Evolutionary conservation across 768 basidiomycete genomes (phyloP), one percentile per base, ranked within the genome.

Genomic region (Naganishia friedmannii): DNA sequence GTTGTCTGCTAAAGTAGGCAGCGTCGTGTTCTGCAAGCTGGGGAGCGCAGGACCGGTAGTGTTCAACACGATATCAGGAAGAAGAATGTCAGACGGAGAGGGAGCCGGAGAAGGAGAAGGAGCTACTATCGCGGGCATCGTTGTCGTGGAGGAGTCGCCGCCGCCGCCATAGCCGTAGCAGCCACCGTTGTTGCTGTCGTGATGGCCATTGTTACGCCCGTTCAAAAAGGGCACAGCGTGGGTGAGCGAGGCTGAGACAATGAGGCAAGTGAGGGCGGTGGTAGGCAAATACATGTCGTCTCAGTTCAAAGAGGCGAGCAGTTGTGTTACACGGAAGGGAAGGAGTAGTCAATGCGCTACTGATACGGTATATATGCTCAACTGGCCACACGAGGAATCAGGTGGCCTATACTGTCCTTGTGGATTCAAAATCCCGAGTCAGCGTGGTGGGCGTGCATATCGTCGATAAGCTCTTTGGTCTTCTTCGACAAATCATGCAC

Each of bases 41-140:
- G 60, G n/a, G 12, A 23, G 60, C 1, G 39, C 37, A 15, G 34
- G 34, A 17, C 42, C 60, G 2, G 60, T 26, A 21, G 39, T 42
- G 60, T 32, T 37, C 28, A 63, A 12, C 3, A 63, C 39, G 10
- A 26, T 42, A 42, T 42, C 60, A n/a, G 60, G 60, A 12, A 63
- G 60, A 3, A 21, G 60, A 17, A 63, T n/a, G 21, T 21, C 42
- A 1, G 60, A 15, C 6, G 48, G 48, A n/a, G 48, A n/a, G n/a
- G 48, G 48, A 26, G 48, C 4, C 6, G 48, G 48, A 3, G 48
- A n/a, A 21, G 48, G n/a, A 51, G 48, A 3, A 3, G 48, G 48
- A n/a, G 8, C 34, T 37, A 37, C 34, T 37, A 12, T 12, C 34
- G 34, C n/a, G n/a, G n/a, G n/a, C n/a, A n/a, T 5, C 34, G 34